Base-by-base conservation (phyloP, 2,329 filamentous ascomycete genomes). In the Triangularia setosa region DNA sequence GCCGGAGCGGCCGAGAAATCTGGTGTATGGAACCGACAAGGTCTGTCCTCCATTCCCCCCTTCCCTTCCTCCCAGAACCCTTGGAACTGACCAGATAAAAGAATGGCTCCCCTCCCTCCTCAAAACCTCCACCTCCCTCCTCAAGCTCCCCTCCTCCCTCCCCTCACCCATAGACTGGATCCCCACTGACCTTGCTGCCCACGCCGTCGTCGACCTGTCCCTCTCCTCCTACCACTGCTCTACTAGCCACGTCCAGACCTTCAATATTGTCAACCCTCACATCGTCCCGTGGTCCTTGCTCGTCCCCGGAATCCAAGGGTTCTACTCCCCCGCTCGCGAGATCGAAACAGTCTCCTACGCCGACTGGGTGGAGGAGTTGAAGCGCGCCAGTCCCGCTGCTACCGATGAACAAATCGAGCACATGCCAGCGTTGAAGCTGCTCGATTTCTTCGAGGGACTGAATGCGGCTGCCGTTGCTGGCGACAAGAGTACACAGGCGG, bases 11-110 rank as follows among this genome's bases (percentile, higher is more conserved):
- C 8, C 4, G 18, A 35, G 7, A 59, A 59, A n/a, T 33, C 25
- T 8, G 56, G 28, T 60, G 63, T 62, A 23, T 67, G 16, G 64
- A 67, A 56, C 44, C 48, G 14, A 60, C 65, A 24, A 61, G 63
- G 65, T 64, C 7, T 28, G 25, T 63, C n/a, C 27, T 54, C 23
- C 40, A 12, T 25, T 55, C 8, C 28, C 16, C 14, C 4, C 25
- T n/a, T 30, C 24, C 55, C n/a, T 12, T 21, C 14, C 23, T 11
- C 48, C 48, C 33, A 12, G 1, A 14, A 24, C 18, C 16, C 18
- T 16, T 16, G 6, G 7, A 6, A 1, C 1, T n/a, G 14, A 21
- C 9, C 14, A 21, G 16, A 52, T 7, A 12, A 12, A 53, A 55
- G 58, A 60, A 27, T 60, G 58, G 58, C 21, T 60, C 14, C 58